Evolutionary conservation across 805 yeast species (phyloP).

Genomic region (Myxozyma mucilagina): DNA sequence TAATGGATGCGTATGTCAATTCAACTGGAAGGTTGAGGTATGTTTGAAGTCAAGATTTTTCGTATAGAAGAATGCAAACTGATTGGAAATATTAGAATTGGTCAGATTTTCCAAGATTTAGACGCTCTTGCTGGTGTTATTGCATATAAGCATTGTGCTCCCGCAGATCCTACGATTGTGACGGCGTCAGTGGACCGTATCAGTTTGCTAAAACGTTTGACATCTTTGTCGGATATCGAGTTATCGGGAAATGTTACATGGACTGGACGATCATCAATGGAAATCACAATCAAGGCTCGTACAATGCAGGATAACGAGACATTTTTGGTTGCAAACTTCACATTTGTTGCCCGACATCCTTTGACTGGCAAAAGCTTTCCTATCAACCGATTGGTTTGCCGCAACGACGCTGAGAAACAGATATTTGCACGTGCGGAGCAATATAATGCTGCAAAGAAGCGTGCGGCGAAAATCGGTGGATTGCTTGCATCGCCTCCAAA

Average conservation of each 20-base stretch:
- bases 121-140: conserved; percentile 94
- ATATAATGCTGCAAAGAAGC: conserved; percentile 81
- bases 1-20: conserved; percentile 83
- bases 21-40: conserved; percentile 70
- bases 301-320: conserved; percentile 69
- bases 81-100: conserved; percentile 54
- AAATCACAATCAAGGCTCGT: conserved; percentile 85
- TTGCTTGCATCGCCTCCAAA: conserved; percentile 72
- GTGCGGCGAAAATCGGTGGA: conserved; percentile 65
- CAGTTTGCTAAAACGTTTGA: conserved; percentile 80
- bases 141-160: conserved; percentile 89
- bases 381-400: conserved; percentile 76
- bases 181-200: conserved; percentile 94
- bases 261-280: conserved; percentile 96
- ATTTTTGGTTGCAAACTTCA: conserved; percentile 85
- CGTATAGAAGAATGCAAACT: not conserved
- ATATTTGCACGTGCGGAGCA: conserved; percentile 88
- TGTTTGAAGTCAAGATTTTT: not conserved
- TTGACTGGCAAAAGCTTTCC: conserved; percentile 87
- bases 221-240: conserved; percentile 70
- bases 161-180: conserved; percentile 93
- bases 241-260: conserved; percentile 90
- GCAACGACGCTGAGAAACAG: conserved; percentile 71
- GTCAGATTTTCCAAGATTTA: conserved; percentile 89
- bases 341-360: conserved; percentile 95